Conservation (phyloP, 805 yeast genomes). For the Candida broadrunensis region DNA sequence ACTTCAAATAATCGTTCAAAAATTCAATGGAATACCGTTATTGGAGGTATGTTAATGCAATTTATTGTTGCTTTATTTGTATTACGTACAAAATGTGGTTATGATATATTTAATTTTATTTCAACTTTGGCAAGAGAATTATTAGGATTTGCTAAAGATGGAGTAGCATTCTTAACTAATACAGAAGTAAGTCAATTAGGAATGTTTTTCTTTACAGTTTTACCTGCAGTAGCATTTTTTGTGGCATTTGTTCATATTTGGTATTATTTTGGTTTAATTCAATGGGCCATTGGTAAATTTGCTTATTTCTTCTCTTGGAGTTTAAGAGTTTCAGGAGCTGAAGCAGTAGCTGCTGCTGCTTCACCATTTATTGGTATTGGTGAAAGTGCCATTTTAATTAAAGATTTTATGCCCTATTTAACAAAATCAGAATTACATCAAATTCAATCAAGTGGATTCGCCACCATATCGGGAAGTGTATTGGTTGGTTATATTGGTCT, state of each 20-base stretch:
- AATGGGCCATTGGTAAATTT: constrained; percentile 57
- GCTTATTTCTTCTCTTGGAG: constrained; percentile 60
- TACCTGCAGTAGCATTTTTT: constrained; percentile 64
- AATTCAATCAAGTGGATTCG: constrained; percentile 60
- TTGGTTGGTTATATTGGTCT: constrained; percentile 60
- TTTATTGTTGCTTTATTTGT: constrained; percentile 59
- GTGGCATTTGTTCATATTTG: constrained; percentile 60
- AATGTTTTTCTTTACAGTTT: constrained; percentile 54
- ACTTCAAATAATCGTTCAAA: constrained; percentile 45
- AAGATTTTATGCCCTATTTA: constrained; percentile 55
- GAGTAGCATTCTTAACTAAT: constrained; percentile 57
- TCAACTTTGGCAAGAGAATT: constrained; percentile 55
- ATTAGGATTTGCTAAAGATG: constrained; percentile 55
- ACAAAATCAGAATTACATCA: constrained; percentile 63
- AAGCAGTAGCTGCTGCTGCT: constrained; percentile 64
- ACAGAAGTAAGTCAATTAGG: constrained; percentile 35
- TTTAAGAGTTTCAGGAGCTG: constrained; percentile 59
- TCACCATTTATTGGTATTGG: constrained; percentile 68
- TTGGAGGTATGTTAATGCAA: constrained; percentile 59
- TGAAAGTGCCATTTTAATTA: constrained; percentile 59
- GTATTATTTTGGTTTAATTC: constrained; percentile 57
- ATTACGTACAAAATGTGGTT: constrained; percentile 56
- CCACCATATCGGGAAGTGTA: constrained; percentile 64
- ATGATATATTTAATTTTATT: constrained; percentile 60
- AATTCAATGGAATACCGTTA: constrained; percentile 58